Percentiles rank a stretch among this genome's conserved stretches.
These are phyloP conservation scores for Plasmodium inui DNA, from an alignment of 169 alveolate genomes.

Conservation along the genomic window DNA sequence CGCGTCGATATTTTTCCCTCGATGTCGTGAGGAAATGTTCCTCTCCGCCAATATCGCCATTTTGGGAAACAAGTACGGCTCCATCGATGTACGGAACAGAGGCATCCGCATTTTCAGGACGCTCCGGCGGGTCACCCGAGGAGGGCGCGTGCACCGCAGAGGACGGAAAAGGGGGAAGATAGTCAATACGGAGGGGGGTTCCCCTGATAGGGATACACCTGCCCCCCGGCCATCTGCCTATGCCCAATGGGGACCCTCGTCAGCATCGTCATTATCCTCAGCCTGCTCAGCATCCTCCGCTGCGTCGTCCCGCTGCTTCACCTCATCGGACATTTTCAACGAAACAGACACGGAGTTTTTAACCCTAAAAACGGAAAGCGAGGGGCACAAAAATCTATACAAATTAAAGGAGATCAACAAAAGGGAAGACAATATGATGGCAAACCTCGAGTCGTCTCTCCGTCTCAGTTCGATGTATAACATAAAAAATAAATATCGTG, in stretches of 20 bases:
- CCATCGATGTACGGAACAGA: constrained; percentile 53
- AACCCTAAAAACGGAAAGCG: constrained; percentile 17
- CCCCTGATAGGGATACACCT: too few relatives aligned
- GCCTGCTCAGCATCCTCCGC: background rate
- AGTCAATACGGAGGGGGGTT: background rate
- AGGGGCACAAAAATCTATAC: constrained; percentile 25
- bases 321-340: constrained; percentile 24
- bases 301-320: background rate
- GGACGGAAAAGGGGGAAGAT: background rate
- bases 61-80: constrained; percentile 38
- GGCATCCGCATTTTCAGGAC: constrained; percentile 28
- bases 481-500: constrained; percentile 23
- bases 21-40: constrained; percentile 21
- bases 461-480: constrained; percentile 40
- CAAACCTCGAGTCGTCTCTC: constrained; percentile 29
- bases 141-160: background rate
- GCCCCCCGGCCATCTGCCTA: too few relatives aligned
- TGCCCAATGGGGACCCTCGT: background rate
- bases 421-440: constrained; percentile 13
- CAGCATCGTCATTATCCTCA: background rate
- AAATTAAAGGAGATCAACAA: constrained; percentile 10
- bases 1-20: constrained; percentile 31
- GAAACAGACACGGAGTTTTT: constrained; percentile 45
- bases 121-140: constrained; percentile 1
- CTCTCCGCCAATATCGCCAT: constrained; percentile 34